A percentile compares a stretch with the other conserved stretches of the same genome.
These are phyloP conservation scores for Naematelia encephala DNA, from an alignment of 768 basidiomycete genomes.

Conservation along the genomic window DNA sequence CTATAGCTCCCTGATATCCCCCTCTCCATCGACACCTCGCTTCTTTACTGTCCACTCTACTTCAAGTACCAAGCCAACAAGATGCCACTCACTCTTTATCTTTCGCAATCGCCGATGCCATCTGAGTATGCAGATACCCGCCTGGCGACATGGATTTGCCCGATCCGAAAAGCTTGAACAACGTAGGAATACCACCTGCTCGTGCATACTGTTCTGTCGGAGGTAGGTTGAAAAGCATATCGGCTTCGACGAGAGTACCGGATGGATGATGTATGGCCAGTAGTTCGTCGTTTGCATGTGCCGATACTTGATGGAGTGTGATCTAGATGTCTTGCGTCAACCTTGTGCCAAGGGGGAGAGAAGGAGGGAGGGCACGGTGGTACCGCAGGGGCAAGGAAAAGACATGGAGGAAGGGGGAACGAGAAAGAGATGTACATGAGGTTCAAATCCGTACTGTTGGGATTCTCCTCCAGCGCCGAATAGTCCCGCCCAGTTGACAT, in stretches of 20 bases:
- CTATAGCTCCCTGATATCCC: too few relatives aligned
- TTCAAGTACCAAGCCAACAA: too few relatives aligned
- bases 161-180: conserved; percentile 24
- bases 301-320: conserved; percentile 59
- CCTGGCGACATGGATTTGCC: conserved; percentile 40
- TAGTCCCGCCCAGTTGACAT: conserved; percentile 55
- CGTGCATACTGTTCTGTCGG: conserved; percentile 63
- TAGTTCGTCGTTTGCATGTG: conserved; percentile 67
- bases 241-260: conserved; percentile 72
- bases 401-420: neutral
- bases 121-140: conserved; percentile 34
- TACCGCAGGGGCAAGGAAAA: neutral
- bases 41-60: neutral
- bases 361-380: neutral
- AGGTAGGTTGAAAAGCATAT: conserved; percentile 79
- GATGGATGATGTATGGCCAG: conserved; percentile 73
- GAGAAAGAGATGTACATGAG: conserved; percentile 46
- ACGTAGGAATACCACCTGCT: conserved; percentile 27
- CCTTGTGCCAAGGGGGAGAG: neutral
- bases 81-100: conserved; percentile 48
- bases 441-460: conserved; percentile 74
- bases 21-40: too few relatives aligned
- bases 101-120: conserved; percentile 38
- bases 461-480: conserved; percentile 65
- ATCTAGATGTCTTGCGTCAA: too few relatives aligned